A percentile compares a stretch with the other conserved stretches of the same genome.
Conservation (phyloP, 352 stramenopile genomes). For the Phytophthora colocasiae region DNA sequence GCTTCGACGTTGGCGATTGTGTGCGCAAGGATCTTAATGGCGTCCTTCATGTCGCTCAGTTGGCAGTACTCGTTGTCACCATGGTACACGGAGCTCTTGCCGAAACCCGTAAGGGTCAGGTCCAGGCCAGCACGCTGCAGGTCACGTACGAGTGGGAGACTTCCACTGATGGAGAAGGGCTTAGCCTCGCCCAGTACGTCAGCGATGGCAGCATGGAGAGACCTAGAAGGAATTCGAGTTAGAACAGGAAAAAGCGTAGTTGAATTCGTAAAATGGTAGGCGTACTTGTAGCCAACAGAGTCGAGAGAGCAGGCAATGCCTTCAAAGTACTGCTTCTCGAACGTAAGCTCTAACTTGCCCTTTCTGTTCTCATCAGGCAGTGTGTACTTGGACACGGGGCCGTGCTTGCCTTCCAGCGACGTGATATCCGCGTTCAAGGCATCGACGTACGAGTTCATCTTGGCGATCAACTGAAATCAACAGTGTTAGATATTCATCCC, state of each 20-base stretch:
- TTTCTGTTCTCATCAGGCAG: conserved; percentile 77
- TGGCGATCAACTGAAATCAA: conserved; percentile 53
- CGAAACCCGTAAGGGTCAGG: conserved; percentile 75
- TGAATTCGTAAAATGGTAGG: neutral
- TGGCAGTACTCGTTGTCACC: conserved; percentile 92
- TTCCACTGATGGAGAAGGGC: conserved; percentile 91
- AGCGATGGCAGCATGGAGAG: conserved; percentile 77
- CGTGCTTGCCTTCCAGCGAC: conserved; percentile 74
- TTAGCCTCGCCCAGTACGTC: conserved; percentile 79
- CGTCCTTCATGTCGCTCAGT: conserved; percentile 87
- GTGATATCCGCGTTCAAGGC: conserved; percentile 88
- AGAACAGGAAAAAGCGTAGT: neutral
- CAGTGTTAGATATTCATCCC: neutral
- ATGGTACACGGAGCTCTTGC: conserved; percentile 87
- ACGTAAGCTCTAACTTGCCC: conserved; percentile 90
- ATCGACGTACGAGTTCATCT: conserved; percentile 77
- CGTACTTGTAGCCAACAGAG: conserved; percentile 81
- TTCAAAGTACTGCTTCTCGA: conserved; percentile 76
- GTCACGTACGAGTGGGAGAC: conserved; percentile 72
- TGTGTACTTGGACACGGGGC: conserved; percentile 91
- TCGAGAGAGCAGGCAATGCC: conserved; percentile 92
- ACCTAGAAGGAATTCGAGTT: conserved; percentile 26
- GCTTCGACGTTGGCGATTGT: conserved; percentile 79
- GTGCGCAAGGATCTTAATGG: conserved; percentile 84
- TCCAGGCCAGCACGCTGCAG: conserved; percentile 76